Evolutionary conservation across 192 early-diverging fungal genomes (phyloP), one percentile per base, ranked within the genome.

Genomic region (Coemansia sp.): DNA sequence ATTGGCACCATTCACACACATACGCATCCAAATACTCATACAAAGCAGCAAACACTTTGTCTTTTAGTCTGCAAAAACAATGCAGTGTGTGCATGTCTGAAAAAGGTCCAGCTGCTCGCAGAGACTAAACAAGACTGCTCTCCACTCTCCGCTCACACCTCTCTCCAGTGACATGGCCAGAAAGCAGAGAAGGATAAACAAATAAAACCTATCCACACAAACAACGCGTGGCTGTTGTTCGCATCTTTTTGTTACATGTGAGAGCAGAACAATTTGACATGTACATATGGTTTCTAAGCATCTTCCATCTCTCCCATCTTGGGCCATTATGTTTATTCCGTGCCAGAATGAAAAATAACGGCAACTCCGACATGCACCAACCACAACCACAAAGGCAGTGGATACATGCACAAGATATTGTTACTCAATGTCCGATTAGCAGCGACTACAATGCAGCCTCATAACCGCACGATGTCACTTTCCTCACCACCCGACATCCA

Each of bases 381-480:
- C 49, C 49, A 52, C 49, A 52, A 19, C 1, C 49, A 52, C 19
- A 52, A 21, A 21, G 49, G 22, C 19, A 52, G 13, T 45, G 19
- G 19, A 19, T 21, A 22, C 18, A 58, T 58, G 56, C 36, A 39
- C 56, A 40, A 40, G 39, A 40, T 39, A 58, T 58, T 58, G 56
- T 41, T 58, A 58, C 37, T 26, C 37, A 39, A 18, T 15, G 39
- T 58, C 56, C 56, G 56, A 58, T 58, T 58, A n/a, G 36, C 56
- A 58, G 39, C 32, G 40, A 36, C 54, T 47, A 11, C n/a, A n/a
- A 47, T 47, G 11, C 12, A 11, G 11, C n/a, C 46, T 56, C 54
- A 56, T 56, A 56, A 56, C 22, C 54, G 26, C 22, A 37, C 10
- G 21, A 18, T 18, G 6, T 10, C 15, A 21, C 51, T 8, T 18